Base-by-base conservation (phyloP, 116 monocot species). In the Iris pallida region DNA sequence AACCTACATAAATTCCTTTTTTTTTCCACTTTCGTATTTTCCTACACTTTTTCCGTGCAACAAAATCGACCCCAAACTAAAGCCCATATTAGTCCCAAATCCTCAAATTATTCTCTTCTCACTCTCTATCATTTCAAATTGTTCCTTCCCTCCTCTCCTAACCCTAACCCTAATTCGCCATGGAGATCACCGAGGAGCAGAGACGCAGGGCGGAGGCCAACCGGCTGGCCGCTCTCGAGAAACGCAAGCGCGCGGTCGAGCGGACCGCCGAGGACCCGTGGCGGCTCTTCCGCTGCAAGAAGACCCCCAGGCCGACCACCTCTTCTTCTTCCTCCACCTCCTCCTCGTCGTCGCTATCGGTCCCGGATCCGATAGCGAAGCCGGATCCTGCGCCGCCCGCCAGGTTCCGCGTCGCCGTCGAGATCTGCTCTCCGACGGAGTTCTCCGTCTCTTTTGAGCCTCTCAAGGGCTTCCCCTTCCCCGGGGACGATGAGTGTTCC, bases 181-280 rank as follows among this genome's bases (percentile, higher is more conserved):
- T 85, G 93, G 86, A 88, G 78, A 73, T 93, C 74, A 93, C 93
- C 15, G 98, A 98, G 57, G 98, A 99, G 75, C 98, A 93, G 86
- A 74, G 84, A 51, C 75, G 70, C 64, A 74, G 93, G 48, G 79
- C 86, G 58, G 93, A 98, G 69, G 83, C 90, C 4, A 98, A 98
- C 88, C 81, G 90, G 58, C 80, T 88, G 14, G 90, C 93, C n/a
- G 98, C 98, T 12, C 79, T 99, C 48, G 86, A 93, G 80, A 99
- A 86, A 80, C 72, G 90, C 64, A 90, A 79, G 74, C 84, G 85
- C 67, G 53, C 75, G 13, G 76, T 57, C 16, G 85, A 72, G 47
- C 13, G 53, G 14, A 7, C 53, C 42, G 44, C 30, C 19, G 63
- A 44, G 4, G 76, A 69, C 6, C 17, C 71, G 2, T 93, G 90